A percentile compares a stretch with the other conserved stretches of the same genome.
These are phyloP conservation scores for Stephania cephalantha DNA, from an alignment of 164 flowering plant species.

Conservation along the genomic window DNA sequence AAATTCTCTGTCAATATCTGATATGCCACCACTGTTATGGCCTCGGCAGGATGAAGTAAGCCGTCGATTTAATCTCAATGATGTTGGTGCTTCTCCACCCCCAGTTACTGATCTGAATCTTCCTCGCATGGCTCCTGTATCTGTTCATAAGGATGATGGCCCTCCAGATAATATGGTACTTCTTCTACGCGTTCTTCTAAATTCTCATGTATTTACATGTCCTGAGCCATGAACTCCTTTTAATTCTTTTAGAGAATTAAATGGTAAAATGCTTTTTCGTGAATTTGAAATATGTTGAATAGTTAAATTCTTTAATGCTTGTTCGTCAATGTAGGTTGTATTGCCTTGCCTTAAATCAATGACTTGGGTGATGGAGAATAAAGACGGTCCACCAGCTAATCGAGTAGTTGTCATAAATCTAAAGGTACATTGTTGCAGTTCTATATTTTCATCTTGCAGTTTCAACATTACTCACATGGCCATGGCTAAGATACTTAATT, in stretches of 20 bases:
- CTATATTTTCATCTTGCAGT: background rate
- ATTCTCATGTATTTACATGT: background rate
- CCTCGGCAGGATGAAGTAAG: constrained; percentile 63
- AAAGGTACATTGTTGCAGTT: constrained; percentile 35
- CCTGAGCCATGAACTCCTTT: background rate
- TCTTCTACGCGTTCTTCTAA: background rate
- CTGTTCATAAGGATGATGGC: constrained; percentile 57
- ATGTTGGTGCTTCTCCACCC: constrained; percentile 32
- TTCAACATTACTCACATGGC: background rate
- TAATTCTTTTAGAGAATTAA: background rate
- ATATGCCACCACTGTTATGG: constrained; percentile 59
- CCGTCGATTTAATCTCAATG: constrained; percentile 55
- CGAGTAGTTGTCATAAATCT: constrained; percentile 70
- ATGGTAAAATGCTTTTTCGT: background rate
- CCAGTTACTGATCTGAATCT: constrained; percentile 49
- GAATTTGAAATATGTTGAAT: background rate
- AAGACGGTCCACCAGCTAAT: constrained; percentile 45
- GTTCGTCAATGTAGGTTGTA: constrained; percentile 27
- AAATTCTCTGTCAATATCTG: constrained; percentile 29
- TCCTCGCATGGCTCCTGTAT: constrained; percentile 62
- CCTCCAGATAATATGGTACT: constrained; percentile 58
- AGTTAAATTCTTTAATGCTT: background rate
- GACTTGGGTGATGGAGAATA: constrained; percentile 89
- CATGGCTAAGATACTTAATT: background rate
- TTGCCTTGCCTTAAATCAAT: constrained; percentile 84